These are phyloP conservation scores for Heliosperma pusillum DNA, from an alignment of 148 eudicot genomes.

Conservation along the genomic window DNA sequence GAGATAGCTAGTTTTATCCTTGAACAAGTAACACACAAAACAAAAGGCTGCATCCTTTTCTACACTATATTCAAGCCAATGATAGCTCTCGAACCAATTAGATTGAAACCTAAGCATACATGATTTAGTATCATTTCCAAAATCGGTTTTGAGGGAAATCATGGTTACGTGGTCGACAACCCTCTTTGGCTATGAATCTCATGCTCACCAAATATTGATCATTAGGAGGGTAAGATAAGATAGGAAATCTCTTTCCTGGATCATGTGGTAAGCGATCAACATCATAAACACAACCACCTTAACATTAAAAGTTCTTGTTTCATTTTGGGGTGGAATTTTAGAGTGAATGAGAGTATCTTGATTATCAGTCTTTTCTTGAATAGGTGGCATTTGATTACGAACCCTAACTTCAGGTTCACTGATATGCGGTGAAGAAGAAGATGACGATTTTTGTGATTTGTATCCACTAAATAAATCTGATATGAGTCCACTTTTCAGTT, in stretches of 20 bases:
- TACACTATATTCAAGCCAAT: constrained; percentile 18
- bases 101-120: neutral
- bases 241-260: neutral
- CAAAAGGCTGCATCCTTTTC: constrained; percentile 13
- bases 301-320: neutral
- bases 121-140: neutral
- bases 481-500: neutral
- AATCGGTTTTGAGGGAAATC: neutral
- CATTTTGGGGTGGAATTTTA: constrained; percentile 4
- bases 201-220: constrained; percentile 12
- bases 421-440: neutral
- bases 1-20: neutral
- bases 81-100: constrained; percentile 2
- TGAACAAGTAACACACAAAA: constrained; percentile 21
- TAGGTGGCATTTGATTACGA: neutral
- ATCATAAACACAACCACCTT: neutral
- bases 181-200: neutral
- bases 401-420: neutral
- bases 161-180: neutral
- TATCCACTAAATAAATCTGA: constrained; percentile 2
- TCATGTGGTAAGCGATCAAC: constrained; percentile 8
- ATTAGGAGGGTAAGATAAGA: constrained; percentile 5
- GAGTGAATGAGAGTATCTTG: neutral
- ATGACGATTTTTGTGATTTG: constrained; percentile 9
- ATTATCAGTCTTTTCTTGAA: neutral